These are phyloP conservation scores for Rhizopogon hawkerae DNA, from an alignment of 1,284 basidiomycete species.

Conservation along the genomic window DNA sequence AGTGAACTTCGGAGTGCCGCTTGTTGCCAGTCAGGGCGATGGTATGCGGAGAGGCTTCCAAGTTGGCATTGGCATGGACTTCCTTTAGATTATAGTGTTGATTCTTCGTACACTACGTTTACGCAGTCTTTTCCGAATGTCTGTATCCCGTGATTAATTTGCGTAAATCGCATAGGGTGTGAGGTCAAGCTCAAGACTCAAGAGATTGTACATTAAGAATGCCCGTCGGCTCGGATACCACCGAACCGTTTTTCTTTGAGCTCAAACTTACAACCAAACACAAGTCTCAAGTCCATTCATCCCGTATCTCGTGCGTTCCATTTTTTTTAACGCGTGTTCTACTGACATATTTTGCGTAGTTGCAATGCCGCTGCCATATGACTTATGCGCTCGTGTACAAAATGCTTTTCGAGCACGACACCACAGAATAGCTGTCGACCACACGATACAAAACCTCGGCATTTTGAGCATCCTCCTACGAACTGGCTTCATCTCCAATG, in stretches of 20 bases:
- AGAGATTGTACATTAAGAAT: too few relatives aligned
- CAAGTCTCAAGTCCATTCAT: too few relatives aligned
- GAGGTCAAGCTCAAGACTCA: too few relatives aligned
- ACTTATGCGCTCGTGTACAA: constrained; percentile 78
- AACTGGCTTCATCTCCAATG: constrained; percentile 73
- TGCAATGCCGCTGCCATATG: constrained; percentile 60
- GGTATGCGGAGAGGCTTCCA: constrained; percentile 76
- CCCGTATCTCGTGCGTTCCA: background rate
- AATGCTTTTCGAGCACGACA: constrained; percentile 84
- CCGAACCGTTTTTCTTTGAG: too few relatives aligned
- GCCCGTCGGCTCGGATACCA: too few relatives aligned
- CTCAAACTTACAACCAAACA: too few relatives aligned
- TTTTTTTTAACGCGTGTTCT: background rate
- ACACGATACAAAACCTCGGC: constrained; percentile 75
- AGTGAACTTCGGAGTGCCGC: constrained; percentile 86
- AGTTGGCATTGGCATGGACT: constrained; percentile 88
- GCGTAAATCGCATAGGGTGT: too few relatives aligned
- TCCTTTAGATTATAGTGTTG: constrained; percentile 36
- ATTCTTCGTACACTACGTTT: too few relatives aligned
- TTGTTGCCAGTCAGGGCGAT: constrained; percentile 74
- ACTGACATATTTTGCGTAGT: background rate
- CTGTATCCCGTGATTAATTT: too few relatives aligned
- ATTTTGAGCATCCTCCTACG: constrained; percentile 81
- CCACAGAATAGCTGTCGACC: constrained; percentile 61
- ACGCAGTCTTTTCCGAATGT: too few relatives aligned